Conservation (phyloP, 1,284 basidiomycete species). For the Ustilago lituana region DNA sequence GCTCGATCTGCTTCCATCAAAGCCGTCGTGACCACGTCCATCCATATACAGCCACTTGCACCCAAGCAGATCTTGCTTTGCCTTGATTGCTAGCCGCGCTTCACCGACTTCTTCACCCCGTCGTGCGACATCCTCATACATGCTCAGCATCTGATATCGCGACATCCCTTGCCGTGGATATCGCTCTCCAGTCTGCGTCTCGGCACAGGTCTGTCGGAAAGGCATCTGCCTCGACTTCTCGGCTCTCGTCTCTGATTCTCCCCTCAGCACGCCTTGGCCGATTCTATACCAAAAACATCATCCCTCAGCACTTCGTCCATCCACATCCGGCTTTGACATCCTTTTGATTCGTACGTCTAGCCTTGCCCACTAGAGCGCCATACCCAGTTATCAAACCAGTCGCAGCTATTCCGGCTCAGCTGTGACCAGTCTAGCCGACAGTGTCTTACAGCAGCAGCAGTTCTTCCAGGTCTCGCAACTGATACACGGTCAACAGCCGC, state of each 20-base stretch:
- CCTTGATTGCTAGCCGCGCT: neutral
- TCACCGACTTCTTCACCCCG: neutral
- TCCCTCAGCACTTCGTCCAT: too few species aligned
- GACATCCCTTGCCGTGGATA: constrained; percentile 8
- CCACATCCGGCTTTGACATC: too few species aligned
- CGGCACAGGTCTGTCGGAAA: constrained; percentile 5
- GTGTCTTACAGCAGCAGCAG: too few species aligned
- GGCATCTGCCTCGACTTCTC: constrained; percentile 3
- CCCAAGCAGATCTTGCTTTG: neutral
- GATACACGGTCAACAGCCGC: too few species aligned
- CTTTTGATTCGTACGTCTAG: neutral
- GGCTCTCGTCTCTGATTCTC: neutral
- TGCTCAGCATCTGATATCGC: constrained; percentile 27
- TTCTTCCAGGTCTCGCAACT: too few species aligned
- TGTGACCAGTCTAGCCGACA: too few species aligned
- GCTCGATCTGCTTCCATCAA: neutral
- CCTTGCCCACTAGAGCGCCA: too few species aligned
- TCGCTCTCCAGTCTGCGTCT: constrained; percentile 16
- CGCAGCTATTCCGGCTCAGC: too few species aligned
- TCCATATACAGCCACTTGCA: constrained; percentile 4
- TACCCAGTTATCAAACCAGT: neutral
- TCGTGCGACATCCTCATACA: constrained; percentile 18
- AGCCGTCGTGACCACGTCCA: neutral
- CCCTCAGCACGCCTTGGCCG: neutral
- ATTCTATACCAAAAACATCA: constrained; percentile 4